phyloP scores from a whole-genome alignment of 2,329 filamentous ascomycete species.

The Aureobasidium sp. region DNA sequence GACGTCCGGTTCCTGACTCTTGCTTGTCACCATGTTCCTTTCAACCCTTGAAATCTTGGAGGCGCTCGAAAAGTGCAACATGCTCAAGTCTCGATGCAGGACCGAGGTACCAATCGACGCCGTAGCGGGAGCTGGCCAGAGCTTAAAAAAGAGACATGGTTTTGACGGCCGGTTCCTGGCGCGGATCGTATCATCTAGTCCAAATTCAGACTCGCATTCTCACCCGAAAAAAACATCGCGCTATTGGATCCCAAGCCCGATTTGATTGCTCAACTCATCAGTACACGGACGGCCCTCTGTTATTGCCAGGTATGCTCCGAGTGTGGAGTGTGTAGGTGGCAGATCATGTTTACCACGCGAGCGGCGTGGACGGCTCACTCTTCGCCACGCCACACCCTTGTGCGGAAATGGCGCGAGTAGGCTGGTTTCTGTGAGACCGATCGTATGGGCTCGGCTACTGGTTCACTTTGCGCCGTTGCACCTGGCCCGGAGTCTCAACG shows the following conservation, averaged over 20 bases:
- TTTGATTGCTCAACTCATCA: constrained; percentile 1
- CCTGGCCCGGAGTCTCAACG: constrained; percentile 10
- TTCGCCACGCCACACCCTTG: background rate
- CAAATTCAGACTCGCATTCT: background rate
- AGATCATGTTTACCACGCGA: constrained; percentile 7
- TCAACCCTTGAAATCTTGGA: background rate
- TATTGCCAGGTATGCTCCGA: background rate
- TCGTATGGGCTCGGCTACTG: constrained; percentile 7
- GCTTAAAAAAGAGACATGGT: background rate
- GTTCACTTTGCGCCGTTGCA: constrained; percentile 10
- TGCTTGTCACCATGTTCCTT: background rate
- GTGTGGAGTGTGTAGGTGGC: background rate
- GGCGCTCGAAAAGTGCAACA: background rate
- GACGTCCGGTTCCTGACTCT: background rate
- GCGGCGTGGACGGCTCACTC: background rate
- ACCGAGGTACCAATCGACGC: background rate
- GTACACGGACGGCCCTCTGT: background rate
- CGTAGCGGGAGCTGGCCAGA: background rate
- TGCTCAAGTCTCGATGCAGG: constrained; percentile 10
- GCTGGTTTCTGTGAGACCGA: background rate
- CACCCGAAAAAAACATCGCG: constrained; percentile 9
- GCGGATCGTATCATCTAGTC: background rate
- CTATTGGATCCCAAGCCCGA: constrained; percentile 2
- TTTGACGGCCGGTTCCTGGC: constrained; percentile 7
- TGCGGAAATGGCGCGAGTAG: constrained; percentile 6